Evolutionary conservation across 352 stramenopile species (phyloP).

Genomic region (Globisporangium orthogonon): DNA sequence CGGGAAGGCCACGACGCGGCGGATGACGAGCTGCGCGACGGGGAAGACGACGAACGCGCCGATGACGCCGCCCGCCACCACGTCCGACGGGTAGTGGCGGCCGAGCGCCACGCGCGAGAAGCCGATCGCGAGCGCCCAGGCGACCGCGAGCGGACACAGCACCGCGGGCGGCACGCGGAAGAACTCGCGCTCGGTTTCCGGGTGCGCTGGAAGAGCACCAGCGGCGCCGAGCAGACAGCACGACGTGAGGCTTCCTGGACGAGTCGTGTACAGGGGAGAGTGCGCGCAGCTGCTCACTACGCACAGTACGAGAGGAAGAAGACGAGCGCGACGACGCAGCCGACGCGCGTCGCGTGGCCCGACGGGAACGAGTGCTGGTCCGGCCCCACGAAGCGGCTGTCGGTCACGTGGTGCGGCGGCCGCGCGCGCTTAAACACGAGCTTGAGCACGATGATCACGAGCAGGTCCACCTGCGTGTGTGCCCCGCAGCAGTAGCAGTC

Average conservation of each 20-base stretch:
- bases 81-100: constrained; percentile 79
- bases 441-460: constrained; percentile 78
- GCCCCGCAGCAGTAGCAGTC: not conserved
- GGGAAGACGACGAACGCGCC: constrained; percentile 57
- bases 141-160: constrained; percentile 31
- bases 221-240: not conserved
- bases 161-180: constrained; percentile 38
- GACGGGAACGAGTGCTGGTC: constrained; percentile 87
- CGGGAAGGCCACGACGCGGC: constrained; percentile 10
- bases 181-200: constrained; percentile 36
- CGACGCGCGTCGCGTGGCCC: constrained; percentile 71
- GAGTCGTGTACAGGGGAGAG: not conserved
- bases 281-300: not conserved
- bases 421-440: constrained; percentile 60
- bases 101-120: constrained; percentile 78
- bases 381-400: constrained; percentile 70
- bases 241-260: too few species aligned
- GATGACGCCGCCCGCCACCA: constrained; percentile 56
- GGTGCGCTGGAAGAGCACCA: constrained; percentile 17
- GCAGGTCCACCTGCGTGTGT: constrained; percentile 48
- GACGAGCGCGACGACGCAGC: constrained; percentile 61
- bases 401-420: constrained; percentile 64
- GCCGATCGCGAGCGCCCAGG: constrained; percentile 67
- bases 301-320: constrained; percentile 47
- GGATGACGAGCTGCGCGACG: constrained; percentile 30